These are phyloP conservation scores for Raddia distichophylla DNA, from an alignment of 176 grass and related monocot genomes.

Conservation along the genomic window DNA sequence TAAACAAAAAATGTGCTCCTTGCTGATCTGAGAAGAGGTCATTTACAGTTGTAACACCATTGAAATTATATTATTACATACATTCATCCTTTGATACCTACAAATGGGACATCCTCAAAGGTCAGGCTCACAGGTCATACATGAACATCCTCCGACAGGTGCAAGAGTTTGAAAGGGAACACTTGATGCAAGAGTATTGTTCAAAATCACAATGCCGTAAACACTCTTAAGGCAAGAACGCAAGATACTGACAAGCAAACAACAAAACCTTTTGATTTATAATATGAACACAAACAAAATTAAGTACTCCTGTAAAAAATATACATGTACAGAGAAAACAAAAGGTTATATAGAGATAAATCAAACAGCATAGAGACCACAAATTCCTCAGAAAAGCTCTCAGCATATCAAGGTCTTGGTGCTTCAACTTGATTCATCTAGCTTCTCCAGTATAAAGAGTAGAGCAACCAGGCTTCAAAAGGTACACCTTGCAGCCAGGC, in stretches of 20 bases:
- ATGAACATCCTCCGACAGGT: not conserved
- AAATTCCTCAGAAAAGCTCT: not conserved
- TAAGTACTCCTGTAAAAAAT: not conserved
- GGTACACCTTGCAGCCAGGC: not conserved
- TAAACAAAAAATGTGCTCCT: not conserved
- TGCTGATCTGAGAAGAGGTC: not conserved
- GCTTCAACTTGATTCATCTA: not conserved
- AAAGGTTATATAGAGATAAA: not conserved
- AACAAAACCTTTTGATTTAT: not conserved
- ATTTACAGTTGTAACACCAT: not conserved
- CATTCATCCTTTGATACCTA: not conserved
- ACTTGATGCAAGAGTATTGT: conserved; percentile 2
- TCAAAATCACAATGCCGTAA: not conserved
- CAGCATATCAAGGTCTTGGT: not conserved
- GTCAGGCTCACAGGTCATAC: no score
- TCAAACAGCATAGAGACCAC: not conserved
- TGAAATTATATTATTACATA: not conserved
- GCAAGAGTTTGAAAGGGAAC: not conserved
- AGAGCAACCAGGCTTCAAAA: not conserved
- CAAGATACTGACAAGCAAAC: not conserved
- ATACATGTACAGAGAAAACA: conserved; percentile 29
- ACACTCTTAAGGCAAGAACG: not conserved
- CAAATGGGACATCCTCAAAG: not conserved
- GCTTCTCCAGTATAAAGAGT: not conserved
- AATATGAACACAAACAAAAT: conserved; percentile 35